A percentile compares a stretch with the other conserved stretches of the same genome.
phyloP scores from a whole-genome alignment of 2,329 filamentous ascomycete genomes.

The Alternaria sp. region DNA sequence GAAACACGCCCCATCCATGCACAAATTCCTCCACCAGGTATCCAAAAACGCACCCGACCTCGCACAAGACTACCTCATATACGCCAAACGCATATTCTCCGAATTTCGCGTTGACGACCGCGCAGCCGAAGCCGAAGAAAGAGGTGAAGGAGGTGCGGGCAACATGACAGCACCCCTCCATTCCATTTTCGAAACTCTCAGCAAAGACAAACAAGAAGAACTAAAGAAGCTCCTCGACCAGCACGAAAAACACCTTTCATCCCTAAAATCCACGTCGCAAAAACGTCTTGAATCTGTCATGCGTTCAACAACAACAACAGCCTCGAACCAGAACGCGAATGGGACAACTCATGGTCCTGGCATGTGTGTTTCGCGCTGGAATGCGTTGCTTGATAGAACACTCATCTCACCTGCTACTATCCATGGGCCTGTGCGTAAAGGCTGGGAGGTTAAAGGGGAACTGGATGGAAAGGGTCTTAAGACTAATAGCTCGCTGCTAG shows the following conservation, averaged over 20 bases:
- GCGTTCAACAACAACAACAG: constrained; percentile 11
- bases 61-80: constrained; percentile 66
- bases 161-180: constrained; percentile 55
- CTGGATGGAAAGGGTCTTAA: constrained; percentile 47
- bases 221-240: constrained; percentile 65
- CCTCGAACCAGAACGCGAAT: too few relatives aligned
- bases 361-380: constrained; percentile 76
- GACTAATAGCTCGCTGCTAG: constrained; percentile 27
- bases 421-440: constrained; percentile 61
- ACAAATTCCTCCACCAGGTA: constrained; percentile 76
- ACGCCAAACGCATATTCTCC: constrained; percentile 65
- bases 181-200: constrained; percentile 58
- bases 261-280: constrained; percentile 30
- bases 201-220: constrained; percentile 55
- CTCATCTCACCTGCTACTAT: constrained; percentile 68
- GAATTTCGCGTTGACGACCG: constrained; percentile 60
- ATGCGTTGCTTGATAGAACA: constrained; percentile 73
- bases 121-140: constrained; percentile 29
- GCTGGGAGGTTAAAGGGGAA: constrained; percentile 51
- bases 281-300: constrained; percentile 67
- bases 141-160: constrained; percentile 49
- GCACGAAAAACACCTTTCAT: constrained; percentile 67
- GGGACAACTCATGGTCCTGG: constrained; percentile 69
- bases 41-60: constrained; percentile 73
- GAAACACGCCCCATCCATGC: constrained; percentile 69